Conservation (phyloP, 2,329 filamentous ascomycete genomes). For the Curvularia sp. region DNA sequence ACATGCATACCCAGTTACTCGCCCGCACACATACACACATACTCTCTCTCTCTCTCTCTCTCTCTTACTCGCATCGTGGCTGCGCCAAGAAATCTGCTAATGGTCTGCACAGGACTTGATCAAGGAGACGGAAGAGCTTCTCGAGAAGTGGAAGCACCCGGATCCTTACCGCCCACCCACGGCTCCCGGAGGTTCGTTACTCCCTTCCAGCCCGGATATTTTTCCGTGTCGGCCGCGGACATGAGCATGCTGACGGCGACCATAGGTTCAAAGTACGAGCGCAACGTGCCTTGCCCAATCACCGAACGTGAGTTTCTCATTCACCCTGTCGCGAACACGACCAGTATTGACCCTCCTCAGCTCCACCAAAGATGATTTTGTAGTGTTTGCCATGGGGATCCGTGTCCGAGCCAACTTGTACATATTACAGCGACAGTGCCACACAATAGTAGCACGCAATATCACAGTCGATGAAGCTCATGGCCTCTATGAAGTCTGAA, state of each 20-base stretch:
- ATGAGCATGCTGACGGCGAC: constrained; percentile 27
- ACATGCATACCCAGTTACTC: neutral
- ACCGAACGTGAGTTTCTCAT: constrained; percentile 73
- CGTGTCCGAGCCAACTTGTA: constrained; percentile 20
- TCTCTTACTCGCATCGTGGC: neutral
- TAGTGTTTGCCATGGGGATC: constrained; percentile 26
- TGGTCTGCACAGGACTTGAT: constrained; percentile 71
- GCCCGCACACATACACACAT: neutral
- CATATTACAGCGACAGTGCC: constrained; percentile 18
- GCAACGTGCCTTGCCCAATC: constrained; percentile 83
- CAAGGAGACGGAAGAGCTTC: constrained; percentile 83
- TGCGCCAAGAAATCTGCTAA: constrained; percentile 27
- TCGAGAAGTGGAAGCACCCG: constrained; percentile 96
- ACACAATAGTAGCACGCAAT: constrained; percentile 12
- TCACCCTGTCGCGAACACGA: constrained; percentile 1
- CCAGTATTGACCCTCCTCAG: constrained; percentile 31
- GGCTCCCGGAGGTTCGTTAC: constrained; percentile 80
- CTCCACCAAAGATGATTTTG: constrained; percentile 49
- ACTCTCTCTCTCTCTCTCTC: neutral
- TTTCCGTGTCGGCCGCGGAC: constrained; percentile 33
- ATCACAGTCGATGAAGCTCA: constrained; percentile 8
- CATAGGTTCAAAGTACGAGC: constrained; percentile 91
- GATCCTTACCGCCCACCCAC: constrained; percentile 91
- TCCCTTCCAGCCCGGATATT: constrained; percentile 26
- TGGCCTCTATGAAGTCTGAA: constrained; percentile 24